Evolutionary conservation across 805 yeast genomes (phyloP), one percentile per base, ranked within the genome.

Genomic region (Sporopachydermia lactativora): DNA sequence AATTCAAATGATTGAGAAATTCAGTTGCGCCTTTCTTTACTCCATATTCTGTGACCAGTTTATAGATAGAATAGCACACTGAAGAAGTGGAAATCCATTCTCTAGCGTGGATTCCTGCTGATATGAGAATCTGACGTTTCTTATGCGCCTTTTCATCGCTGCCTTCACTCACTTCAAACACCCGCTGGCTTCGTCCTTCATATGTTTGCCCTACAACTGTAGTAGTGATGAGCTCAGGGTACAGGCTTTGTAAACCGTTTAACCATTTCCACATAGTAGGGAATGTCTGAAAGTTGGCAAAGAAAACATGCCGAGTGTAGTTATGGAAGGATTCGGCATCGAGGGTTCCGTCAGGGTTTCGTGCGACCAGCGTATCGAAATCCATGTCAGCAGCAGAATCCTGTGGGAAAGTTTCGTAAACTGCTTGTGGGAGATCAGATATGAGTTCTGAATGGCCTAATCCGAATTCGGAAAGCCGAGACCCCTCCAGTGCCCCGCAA

Each of bases 71-170:
- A 56, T 70, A 82, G 45, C 83, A 70, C 1, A 75, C 77, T 0
- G 89, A 67, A 2, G 86, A 71, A 2, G 77, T 74, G 31, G 86
- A 71, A 18, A 84, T 68, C 96, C 96, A 86, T 56, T 86, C 96
- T 40, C 96, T 66, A 0, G 95, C 92, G 59, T 86, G 95, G 2
- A 81, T 68, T 2, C 95, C 95, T 34, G 88, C 88, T 1, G 89
- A 75, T 4, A 86, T 67, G 3, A 84, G 78, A 40, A 85, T 69
- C 1, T 89, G 81, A 46, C 69, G 73, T 55, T 69, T 70, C 37
- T 71, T 64, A 5, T 61, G 45, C 58, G 47, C 59, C 45, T 44
- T 49, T 41, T 59, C 54, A 35, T 43, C 44, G 11, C 51, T 53
- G 3, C 58, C 64, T 1, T 77, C 66, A 2, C 77, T 65, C 18